Conservation (phyloP, 1,284 basidiomycete genomes). For the Marasmius tenuissimus region DNA sequence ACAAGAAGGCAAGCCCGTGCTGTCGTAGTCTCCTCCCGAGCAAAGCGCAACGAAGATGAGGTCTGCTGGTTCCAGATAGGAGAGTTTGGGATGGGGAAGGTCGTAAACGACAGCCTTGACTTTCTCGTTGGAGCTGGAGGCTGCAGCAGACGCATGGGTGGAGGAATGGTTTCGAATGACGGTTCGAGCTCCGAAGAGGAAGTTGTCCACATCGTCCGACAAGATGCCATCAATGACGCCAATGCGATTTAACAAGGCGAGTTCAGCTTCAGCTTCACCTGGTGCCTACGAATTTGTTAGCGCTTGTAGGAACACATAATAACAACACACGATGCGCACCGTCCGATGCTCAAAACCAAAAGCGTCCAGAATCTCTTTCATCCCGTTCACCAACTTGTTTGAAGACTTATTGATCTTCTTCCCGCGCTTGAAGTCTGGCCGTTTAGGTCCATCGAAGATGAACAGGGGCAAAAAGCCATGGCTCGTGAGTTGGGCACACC, state of each 20-base stretch:
- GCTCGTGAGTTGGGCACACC: constrained; percentile 71
- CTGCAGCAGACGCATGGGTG: constrained; percentile 10
- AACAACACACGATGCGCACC: constrained; percentile 39
- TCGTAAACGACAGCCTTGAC: constrained; percentile 20
- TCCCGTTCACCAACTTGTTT: constrained; percentile 65
- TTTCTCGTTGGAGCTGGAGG: constrained; percentile 39
- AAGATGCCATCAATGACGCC: constrained; percentile 88
- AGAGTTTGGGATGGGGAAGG: constrained; percentile 8
- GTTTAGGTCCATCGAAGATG: constrained; percentile 90
- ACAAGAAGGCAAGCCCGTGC: constrained; percentile 63
- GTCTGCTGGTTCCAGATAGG: constrained; percentile 8
- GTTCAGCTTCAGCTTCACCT: constrained; percentile 95
- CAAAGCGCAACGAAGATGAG: constrained; percentile 37
- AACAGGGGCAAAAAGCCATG: constrained; percentile 87
- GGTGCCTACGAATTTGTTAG: constrained; percentile 59
- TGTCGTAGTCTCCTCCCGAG: constrained; percentile 88
- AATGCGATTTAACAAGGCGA: constrained; percentile 82
- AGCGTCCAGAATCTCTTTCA: constrained; percentile 82
- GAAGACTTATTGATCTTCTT: constrained; percentile 63
- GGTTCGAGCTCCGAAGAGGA: constrained; percentile 84
- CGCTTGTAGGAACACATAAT: not conserved
- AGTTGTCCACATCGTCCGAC: constrained; percentile 92
- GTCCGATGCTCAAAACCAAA: constrained; percentile 89
- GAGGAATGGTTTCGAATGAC: constrained; percentile 66
- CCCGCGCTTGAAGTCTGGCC: constrained; percentile 83